phyloP scores from a whole-genome alignment of 495 filamentous ascomycete genomes.

The Penicillium daleae region DNA sequence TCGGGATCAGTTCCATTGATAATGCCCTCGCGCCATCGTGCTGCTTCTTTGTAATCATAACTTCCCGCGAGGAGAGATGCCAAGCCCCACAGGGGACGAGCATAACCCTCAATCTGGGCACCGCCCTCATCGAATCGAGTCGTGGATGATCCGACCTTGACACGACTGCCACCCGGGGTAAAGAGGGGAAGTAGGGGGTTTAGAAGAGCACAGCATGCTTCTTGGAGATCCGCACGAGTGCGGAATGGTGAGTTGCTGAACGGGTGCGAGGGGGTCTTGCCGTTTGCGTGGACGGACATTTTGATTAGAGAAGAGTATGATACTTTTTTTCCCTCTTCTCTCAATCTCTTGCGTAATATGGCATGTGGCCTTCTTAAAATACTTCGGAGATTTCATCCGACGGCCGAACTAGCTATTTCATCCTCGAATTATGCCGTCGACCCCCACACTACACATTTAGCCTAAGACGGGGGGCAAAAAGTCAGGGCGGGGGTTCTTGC shows the following conservation, averaged over 20 bases:
- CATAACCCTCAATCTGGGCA: constrained; percentile 76
- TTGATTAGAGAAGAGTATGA: background rate
- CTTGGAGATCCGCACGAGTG: constrained; percentile 57
- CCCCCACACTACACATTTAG: background rate
- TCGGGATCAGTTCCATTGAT: constrained; percentile 68
- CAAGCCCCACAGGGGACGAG: constrained; percentile 74
- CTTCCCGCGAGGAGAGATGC: constrained; percentile 69
- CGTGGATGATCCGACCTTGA: constrained; percentile 66
- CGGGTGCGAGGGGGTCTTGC: constrained; percentile 31
- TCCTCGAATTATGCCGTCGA: background rate
- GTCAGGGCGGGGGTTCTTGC: background rate
- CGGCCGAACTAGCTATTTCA: background rate
- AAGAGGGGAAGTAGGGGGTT: constrained; percentile 68
- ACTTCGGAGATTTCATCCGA: constrained; percentile 18
- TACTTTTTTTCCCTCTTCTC: constrained; percentile 7
- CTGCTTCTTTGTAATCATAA: constrained; percentile 61
- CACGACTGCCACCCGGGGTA: constrained; percentile 58
- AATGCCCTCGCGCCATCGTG: constrained; percentile 69
- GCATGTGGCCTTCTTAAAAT: constrained; percentile 9
- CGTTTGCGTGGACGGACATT: constrained; percentile 41
- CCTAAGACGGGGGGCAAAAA: background rate
- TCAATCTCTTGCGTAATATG: background rate
- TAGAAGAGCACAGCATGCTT: constrained; percentile 60
- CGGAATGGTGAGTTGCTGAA: constrained; percentile 39
- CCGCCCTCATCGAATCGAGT: constrained; percentile 75